These are phyloP conservation scores for Leishmania major DNA, from an alignment of 208 protist genomes.

Conservation along the genomic window DNA sequence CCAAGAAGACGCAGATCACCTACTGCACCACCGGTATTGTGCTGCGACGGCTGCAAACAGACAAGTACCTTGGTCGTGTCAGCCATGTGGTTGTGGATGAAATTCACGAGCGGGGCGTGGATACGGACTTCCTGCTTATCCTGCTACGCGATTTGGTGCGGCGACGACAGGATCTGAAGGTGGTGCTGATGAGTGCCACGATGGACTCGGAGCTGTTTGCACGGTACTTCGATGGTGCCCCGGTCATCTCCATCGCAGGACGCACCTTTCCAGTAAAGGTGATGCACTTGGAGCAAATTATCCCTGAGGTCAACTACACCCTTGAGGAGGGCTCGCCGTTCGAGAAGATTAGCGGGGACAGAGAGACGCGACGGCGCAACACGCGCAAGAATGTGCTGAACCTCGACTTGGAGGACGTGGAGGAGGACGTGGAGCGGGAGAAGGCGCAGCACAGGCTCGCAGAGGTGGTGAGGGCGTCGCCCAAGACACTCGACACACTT, in stretches of 20 bases:
- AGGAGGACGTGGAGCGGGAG: conserved; percentile 57
- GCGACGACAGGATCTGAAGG: conserved; percentile 74
- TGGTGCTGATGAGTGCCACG: conserved; percentile 96
- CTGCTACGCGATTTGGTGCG: conserved; percentile 89
- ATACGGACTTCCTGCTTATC: conserved; percentile 95
- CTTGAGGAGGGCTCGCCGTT: conserved; percentile 87
- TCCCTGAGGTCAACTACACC: conserved; percentile 80
- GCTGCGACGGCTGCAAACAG: conserved; percentile 86
- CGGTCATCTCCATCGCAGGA: conserved; percentile 91
- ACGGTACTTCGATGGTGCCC: conserved; percentile 90
- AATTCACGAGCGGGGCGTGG: conserved; percentile 97
- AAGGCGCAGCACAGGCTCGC: conserved; percentile 48
- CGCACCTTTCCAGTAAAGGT: conserved; percentile 95
- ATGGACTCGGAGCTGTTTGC: conserved; percentile 95
- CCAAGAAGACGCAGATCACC: conserved; percentile 83
- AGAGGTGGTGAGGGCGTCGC: conserved; percentile 45
- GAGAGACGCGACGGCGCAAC: conserved; percentile 61
- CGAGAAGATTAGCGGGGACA: conserved; percentile 50
- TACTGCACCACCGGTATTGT: conserved; percentile 96
- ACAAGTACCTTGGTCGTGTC: conserved; percentile 86
- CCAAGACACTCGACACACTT: conserved; percentile 66
- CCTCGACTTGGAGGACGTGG: conserved; percentile 66
- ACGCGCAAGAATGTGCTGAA: conserved; percentile 64
- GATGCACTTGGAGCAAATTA: conserved; percentile 94
- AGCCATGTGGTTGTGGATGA: conserved; percentile 96